A percentile compares a stretch with the other conserved stretches of the same genome.
These are phyloP conservation scores for Daldinia loculata DNA, from an alignment of 495 filamentous ascomycete genomes.

Conservation along the genomic window DNA sequence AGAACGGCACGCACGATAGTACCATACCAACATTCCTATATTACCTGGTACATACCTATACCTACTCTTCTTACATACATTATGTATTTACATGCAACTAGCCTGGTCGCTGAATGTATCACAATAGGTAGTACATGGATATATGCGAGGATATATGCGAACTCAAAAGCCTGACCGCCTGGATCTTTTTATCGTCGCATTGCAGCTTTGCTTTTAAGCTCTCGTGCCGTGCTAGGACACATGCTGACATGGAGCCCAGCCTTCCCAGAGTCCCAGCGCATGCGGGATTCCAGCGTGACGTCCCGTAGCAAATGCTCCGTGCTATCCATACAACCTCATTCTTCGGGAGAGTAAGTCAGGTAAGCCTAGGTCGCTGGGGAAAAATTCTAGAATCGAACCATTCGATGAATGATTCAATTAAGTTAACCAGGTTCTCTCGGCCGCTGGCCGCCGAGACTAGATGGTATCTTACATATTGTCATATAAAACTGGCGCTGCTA, in stretches of 20 bases:
- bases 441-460: constrained; percentile 33
- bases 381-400: constrained; percentile 27
- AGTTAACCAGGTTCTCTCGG: constrained; percentile 8
- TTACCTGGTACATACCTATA: background rate
- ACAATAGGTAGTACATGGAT: constrained; percentile 12
- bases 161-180: constrained; percentile 27
- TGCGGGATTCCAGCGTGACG: constrained; percentile 19
- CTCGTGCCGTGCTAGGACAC: constrained; percentile 33
- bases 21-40: constrained; percentile 10
- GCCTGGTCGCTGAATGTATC: background rate
- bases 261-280: constrained; percentile 20
- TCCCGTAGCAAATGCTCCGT: constrained; percentile 36
- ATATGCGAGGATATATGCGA: constrained; percentile 6
- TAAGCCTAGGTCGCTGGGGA: background rate
- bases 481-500: constrained; percentile 1
- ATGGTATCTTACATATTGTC: background rate
- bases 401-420: constrained; percentile 18
- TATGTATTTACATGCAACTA: background rate
- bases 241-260: constrained; percentile 23
- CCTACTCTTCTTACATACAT: background rate
- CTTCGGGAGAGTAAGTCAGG: background rate
- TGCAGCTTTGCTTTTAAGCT: constrained; percentile 35
- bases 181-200: constrained; percentile 32
- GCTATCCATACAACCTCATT: constrained; percentile 10
- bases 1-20: constrained; percentile 35